Evolutionary conservation across 768 basidiomycete genomes (phyloP).

Genomic region (Hortiboletus flavorubellus): DNA sequence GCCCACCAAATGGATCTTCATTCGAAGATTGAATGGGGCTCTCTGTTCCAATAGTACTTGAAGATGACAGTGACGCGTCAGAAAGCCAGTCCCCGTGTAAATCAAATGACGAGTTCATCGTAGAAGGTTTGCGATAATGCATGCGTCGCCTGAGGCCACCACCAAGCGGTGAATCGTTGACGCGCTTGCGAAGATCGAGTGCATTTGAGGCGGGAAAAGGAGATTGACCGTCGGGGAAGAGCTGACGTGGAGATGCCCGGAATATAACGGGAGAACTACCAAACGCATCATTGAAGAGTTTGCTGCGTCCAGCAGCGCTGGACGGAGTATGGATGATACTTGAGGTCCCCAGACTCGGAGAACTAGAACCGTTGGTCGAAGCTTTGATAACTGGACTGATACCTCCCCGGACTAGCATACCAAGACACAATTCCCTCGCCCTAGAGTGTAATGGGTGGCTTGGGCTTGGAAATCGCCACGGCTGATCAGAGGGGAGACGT

Average conservation of each 20-base stretch:
- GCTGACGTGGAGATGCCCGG: slow-evolving; percentile 39
- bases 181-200: slow-evolving; percentile 33
- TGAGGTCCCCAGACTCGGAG: slow-evolving; percentile 28
- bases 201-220: slow-evolving; percentile 31
- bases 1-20: slow-evolving; percentile 46
- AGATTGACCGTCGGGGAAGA: slow-evolving; percentile 36
- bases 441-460: slow-evolving; percentile 71
- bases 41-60: slow-evolving; percentile 17
- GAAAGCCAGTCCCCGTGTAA: slow-evolving; percentile 30
- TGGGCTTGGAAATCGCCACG: slow-evolving; percentile 79
- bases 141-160: slow-evolving; percentile 28
- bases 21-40: slow-evolving; percentile 29
- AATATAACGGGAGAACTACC: slow-evolving; percentile 39
- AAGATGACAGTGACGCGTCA: slow-evolving; percentile 28
- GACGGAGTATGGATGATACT: slow-evolving; percentile 31
- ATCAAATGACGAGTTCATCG: slow-evolving; percentile 27
- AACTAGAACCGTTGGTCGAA: slow-evolving; percentile 25
- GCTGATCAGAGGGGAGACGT: slow-evolving; percentile 72
- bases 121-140: slow-evolving; percentile 27
- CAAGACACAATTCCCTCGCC: slow-evolving; percentile 60
- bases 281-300: slow-evolving; percentile 27
- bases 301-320: slow-evolving; percentile 24
- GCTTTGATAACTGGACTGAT: slow-evolving; percentile 46
- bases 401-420: slow-evolving; percentile 55
- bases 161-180: slow-evolving; percentile 49